Conservation (phyloP, 2,329 filamentous ascomycete species). For the Sordariomycetes sp. region DNA sequence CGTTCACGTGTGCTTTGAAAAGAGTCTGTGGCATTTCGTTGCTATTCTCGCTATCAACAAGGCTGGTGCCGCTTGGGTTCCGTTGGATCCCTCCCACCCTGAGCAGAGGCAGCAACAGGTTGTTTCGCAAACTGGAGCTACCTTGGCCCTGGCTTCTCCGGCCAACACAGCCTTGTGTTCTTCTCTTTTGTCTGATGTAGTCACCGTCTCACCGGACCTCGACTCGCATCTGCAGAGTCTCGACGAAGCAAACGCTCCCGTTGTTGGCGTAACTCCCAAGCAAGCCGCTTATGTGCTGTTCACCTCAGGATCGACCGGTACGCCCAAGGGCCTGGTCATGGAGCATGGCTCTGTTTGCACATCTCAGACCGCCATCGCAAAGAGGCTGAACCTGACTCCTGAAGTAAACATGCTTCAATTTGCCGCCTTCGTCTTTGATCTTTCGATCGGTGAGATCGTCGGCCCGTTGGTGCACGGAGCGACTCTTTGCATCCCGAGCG, state of each 20-base stretch:
- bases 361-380: conserved; percentile 28
- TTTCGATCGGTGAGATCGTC: conserved; percentile 23
- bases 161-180: no score
- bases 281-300: conserved; percentile 9
- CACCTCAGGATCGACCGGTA: conserved; percentile 11
- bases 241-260: background rate
- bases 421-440: conserved; percentile 40
- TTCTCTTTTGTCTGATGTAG: background rate
- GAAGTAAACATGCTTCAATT: conserved; percentile 23
- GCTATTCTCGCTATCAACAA: conserved; percentile 16
- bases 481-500: conserved; percentile 10
- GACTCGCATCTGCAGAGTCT: background rate
- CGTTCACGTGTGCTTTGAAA: conserved; percentile 16
- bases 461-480: conserved; percentile 10
- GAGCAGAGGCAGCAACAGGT: conserved; percentile 1
- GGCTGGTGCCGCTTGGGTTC: conserved; percentile 17
- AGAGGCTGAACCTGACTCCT: conserved; percentile 17
- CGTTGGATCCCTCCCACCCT: conserved; percentile 13
- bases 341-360: conserved; percentile 12
- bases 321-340: conserved; percentile 12
- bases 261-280: background rate
- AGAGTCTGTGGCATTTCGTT: conserved; percentile 13
- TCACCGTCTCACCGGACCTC: background rate
- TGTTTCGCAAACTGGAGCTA: conserved; percentile 4
- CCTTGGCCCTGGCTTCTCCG: conserved; percentile 4